A percentile compares a stretch with the other conserved stretches of the same genome.
Conservation (phyloP, 257 asterid species). For the Ballota nigra region DNA sequence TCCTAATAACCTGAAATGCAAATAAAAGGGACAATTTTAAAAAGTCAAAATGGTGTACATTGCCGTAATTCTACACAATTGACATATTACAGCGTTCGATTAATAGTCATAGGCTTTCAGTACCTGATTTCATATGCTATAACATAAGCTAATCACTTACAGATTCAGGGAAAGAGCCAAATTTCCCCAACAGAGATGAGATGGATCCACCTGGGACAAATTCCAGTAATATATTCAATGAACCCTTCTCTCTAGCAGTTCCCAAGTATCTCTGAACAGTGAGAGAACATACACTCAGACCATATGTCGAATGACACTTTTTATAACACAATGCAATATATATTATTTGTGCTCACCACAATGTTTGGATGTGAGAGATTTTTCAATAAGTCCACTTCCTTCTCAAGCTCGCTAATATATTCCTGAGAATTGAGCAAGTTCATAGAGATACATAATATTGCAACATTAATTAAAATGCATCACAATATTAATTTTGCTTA, state of each 20-base stretch:
- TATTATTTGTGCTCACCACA: conserved; percentile 51
- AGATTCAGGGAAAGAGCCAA: conserved; percentile 90
- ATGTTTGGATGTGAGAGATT: conserved; percentile 88
- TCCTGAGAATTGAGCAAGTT: conserved; percentile 41
- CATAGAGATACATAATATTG: neutral
- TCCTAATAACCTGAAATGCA: conserved; percentile 69
- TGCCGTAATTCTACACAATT: neutral
- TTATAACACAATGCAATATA: conserved; percentile 11
- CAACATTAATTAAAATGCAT: neutral
- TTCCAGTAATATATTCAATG: conserved; percentile 80
- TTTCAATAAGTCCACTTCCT: conserved; percentile 80
- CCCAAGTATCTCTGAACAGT: conserved; percentile 81
- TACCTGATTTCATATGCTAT: conserved; percentile 3
- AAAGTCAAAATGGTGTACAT: conserved; percentile 6
- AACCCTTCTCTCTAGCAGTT: conserved; percentile 77
- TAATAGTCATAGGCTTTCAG: neutral
- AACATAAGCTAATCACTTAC: conserved; percentile 47
- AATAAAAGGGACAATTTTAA: neutral
- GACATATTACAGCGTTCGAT: neutral
- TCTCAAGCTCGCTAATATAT: conserved; percentile 82
- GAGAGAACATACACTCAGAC: conserved; percentile 22
- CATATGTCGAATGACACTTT: neutral
- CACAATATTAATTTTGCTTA: neutral
- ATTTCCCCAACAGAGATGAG: conserved; percentile 85
- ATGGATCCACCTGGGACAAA: conserved; percentile 96